These are phyloP conservation scores for Dactylonectria macrodidyma DNA, from an alignment of 2,329 filamentous ascomycete genomes.

Conservation along the genomic window DNA sequence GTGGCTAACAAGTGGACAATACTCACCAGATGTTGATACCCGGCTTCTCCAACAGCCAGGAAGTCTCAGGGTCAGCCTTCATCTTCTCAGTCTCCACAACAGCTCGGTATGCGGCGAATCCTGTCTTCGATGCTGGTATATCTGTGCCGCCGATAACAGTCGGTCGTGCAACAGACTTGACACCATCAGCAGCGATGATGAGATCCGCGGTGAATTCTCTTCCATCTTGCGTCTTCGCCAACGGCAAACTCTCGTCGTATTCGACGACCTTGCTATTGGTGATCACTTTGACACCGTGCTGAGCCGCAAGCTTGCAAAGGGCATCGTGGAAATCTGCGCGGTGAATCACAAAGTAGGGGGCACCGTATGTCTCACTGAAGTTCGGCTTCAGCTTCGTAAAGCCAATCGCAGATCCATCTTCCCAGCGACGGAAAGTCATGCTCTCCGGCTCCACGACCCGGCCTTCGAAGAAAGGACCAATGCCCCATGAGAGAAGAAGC, in stretches of 20 bases:
- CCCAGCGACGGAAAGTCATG: slow-evolving; percentile 50
- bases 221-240: slow-evolving; percentile 44
- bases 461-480: slow-evolving; percentile 34
- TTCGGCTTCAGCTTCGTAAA: slow-evolving; percentile 49
- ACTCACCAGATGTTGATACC: slow-evolving; percentile 57
- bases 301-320: slow-evolving; percentile 44
- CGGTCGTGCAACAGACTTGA: slow-evolving; percentile 27
- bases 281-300: slow-evolving; percentile 47
- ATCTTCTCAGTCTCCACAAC: slow-evolving; percentile 57
- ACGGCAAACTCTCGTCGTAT: slow-evolving; percentile 41
- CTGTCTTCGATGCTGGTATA: slow-evolving; percentile 44
- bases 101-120: slow-evolving; percentile 59
- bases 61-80: slow-evolving; percentile 51
- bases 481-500: slow-evolving; percentile 52
- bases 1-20: not conserved
- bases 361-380: slow-evolving; percentile 47
- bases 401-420: slow-evolving; percentile 47
- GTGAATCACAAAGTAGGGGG: slow-evolving; percentile 54
- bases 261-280: slow-evolving; percentile 45
- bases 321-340: slow-evolving; percentile 55
- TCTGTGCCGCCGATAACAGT: not conserved
- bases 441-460: slow-evolving; percentile 42
- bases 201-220: slow-evolving; percentile 48
- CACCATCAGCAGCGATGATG: slow-evolving; percentile 55
- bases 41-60: slow-evolving; percentile 57